Evolutionary conservation across 768 basidiomycete species (phyloP).

Genomic region (Psilocybe azurescens): DNA sequence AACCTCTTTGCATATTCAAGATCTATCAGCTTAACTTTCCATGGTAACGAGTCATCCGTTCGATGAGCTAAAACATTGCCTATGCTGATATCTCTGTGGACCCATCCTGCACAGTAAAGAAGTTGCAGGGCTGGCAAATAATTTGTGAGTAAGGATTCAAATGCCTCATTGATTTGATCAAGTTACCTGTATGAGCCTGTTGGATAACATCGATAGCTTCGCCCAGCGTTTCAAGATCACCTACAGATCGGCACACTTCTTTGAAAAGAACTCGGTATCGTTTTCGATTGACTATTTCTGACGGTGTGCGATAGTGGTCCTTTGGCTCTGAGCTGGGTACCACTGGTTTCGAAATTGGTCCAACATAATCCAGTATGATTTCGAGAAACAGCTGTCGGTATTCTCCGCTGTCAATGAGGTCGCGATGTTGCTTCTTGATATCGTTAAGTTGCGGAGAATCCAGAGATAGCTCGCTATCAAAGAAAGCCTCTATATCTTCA

Average conservation of each 20-base stretch:
- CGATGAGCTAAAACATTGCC: no score
- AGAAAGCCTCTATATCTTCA: background rate
- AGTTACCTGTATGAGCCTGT: constrained; percentile 13
- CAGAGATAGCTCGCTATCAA: background rate
- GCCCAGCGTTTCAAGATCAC: background rate
- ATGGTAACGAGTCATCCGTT: no score
- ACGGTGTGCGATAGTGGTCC: background rate
- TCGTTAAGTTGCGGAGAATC: background rate
- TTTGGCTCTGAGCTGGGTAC: background rate
- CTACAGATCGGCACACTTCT: background rate
- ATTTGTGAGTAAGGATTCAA: no score
- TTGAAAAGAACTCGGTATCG: background rate
- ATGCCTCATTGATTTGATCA: no score
- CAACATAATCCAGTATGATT: background rate
- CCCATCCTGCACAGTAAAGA: no score
- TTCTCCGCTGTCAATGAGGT: background rate
- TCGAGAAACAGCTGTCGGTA: background rate
- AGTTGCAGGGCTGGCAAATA: no score
- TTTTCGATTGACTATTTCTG: background rate
- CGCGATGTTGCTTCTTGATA: background rate
- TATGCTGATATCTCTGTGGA: no score
- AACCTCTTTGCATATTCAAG: no score
- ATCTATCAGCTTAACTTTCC: no score
- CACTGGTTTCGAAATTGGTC: background rate
- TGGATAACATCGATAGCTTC: background rate